A percentile compares a stretch with the other conserved stretches of the same genome.
Conservation (phyloP, 805 yeast genomes). For the Hanseniaspora lachancei region DNA sequence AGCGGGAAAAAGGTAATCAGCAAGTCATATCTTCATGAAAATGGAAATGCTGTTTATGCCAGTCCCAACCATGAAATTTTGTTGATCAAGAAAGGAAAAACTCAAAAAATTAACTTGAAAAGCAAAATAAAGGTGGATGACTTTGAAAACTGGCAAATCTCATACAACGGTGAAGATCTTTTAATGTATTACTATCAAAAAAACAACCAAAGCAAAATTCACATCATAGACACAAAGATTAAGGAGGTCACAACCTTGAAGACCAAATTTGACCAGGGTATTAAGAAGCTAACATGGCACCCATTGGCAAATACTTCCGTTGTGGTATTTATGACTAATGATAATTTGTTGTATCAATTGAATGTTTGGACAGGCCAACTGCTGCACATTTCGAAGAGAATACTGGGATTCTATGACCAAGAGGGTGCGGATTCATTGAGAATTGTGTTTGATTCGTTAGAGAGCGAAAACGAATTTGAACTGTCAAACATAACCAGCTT, state of each 20-base stretch:
- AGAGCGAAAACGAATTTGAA: neutral
- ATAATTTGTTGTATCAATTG: constrained; percentile 20
- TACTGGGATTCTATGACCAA: neutral
- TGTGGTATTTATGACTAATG: constrained; percentile 10
- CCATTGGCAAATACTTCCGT: constrained; percentile 21
- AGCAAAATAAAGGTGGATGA: neutral
- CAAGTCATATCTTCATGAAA: neutral
- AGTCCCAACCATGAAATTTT: neutral
- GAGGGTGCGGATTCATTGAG: neutral
- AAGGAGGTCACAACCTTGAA: constrained; percentile 5
- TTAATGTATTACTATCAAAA: neutral
- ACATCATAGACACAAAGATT: constrained; percentile 16
- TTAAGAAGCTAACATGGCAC: constrained; percentile 36
- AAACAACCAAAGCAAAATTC: neutral
- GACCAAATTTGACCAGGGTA: neutral
- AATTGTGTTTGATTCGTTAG: neutral
- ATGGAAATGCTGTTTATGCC: neutral
- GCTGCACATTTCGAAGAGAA: neutral
- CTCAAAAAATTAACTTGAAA: neutral
- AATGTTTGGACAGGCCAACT: constrained; percentile 17
- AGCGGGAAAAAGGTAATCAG: neutral
- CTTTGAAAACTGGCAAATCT: neutral
- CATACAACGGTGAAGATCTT: constrained; percentile 9
- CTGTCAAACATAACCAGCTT: constrained; percentile 19
- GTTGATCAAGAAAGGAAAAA: neutral